Conservation (phyloP, 2,329 filamentous ascomycete genomes). For the Colletotrichum orbiculare region DNA sequence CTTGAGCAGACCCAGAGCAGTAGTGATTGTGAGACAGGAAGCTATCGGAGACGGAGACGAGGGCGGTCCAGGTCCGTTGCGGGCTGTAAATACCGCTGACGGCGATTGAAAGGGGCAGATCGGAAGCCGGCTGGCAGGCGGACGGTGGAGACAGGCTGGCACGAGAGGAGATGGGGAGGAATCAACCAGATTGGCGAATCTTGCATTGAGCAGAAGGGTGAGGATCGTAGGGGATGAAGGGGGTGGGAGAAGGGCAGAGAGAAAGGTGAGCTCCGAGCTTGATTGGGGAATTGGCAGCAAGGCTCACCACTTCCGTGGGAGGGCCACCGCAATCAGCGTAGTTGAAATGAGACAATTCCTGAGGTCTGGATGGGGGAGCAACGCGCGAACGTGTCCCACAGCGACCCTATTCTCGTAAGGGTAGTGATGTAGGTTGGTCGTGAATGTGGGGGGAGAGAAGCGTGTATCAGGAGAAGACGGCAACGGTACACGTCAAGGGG, state of each 20-base stretch:
- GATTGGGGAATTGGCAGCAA: constrained; percentile 34
- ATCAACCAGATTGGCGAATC: constrained; percentile 14
- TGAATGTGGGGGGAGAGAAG: constrained; percentile 53
- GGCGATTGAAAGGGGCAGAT: constrained; percentile 35
- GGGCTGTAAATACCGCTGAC: constrained; percentile 36
- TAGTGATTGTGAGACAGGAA: constrained; percentile 26
- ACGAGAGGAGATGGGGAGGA: constrained; percentile 40
- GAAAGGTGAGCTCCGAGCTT: not conserved
- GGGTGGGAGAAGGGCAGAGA: constrained; percentile 39
- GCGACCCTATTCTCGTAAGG: constrained; percentile 50
- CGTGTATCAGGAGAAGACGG: constrained; percentile 41
- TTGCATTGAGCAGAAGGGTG: constrained; percentile 27
- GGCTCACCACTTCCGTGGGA: constrained; percentile 64
- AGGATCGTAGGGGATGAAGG: constrained; percentile 39
- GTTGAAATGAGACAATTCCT: constrained; percentile 62
- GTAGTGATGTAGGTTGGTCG: constrained; percentile 3
- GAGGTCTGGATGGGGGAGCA: constrained; percentile 61
- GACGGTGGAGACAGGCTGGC: constrained; percentile 37
- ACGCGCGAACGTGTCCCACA: constrained; percentile 75
- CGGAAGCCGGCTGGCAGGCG: constrained; percentile 30
- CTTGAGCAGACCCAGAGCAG: constrained; percentile 31
- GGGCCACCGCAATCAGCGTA: constrained; percentile 49
- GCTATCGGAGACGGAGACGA: constrained; percentile 18
- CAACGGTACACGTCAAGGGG: constrained; percentile 54
- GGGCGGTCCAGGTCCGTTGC: constrained; percentile 40